These are phyloP conservation scores for Lanmaoa rubissima DNA, from an alignment of 768 basidiomycete genomes.

Conservation along the genomic window DNA sequence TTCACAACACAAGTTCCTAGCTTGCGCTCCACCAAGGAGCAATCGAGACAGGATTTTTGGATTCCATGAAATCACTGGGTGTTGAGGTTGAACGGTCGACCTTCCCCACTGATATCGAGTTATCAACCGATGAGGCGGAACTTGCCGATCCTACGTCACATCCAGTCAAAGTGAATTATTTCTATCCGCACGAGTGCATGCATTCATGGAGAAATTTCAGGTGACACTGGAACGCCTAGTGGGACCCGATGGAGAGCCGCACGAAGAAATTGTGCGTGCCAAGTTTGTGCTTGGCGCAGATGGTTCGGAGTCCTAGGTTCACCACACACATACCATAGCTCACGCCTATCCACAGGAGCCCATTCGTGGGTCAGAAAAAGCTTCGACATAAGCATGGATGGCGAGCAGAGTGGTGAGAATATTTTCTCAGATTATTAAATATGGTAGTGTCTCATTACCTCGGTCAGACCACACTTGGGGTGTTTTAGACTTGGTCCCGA, in stretches of 20 bases:
- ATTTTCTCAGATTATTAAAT: not conserved
- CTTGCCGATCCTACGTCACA: constrained; percentile 23
- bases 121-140: constrained; percentile 26
- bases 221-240: constrained; percentile 22
- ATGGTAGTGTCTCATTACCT: not conserved
- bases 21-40: constrained; percentile 34
- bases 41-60: constrained; percentile 35
- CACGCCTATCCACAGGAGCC: constrained; percentile 47
- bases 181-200: not conserved
- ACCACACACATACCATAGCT: not conserved
- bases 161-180: constrained; percentile 18
- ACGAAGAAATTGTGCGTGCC: constrained; percentile 58
- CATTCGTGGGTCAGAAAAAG: constrained; percentile 81
- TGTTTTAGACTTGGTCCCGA: constrained; percentile 45
- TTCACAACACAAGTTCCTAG: constrained; percentile 14
- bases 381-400: constrained; percentile 68
- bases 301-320: constrained; percentile 38
- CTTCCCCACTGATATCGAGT: constrained; percentile 26
- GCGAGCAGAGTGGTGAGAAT: constrained; percentile 55
- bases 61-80: constrained; percentile 31
- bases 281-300: constrained; percentile 79
- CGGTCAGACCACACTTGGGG: constrained; percentile 41
- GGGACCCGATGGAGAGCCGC: constrained; percentile 31
- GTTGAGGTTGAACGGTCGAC: constrained; percentile 35
- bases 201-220: constrained; percentile 8